Evolutionary conservation across 768 basidiomycete genomes (phyloP), one percentile per base, ranked within the genome.

Genomic region (Cystobasidiopsis lactophilus): DNA sequence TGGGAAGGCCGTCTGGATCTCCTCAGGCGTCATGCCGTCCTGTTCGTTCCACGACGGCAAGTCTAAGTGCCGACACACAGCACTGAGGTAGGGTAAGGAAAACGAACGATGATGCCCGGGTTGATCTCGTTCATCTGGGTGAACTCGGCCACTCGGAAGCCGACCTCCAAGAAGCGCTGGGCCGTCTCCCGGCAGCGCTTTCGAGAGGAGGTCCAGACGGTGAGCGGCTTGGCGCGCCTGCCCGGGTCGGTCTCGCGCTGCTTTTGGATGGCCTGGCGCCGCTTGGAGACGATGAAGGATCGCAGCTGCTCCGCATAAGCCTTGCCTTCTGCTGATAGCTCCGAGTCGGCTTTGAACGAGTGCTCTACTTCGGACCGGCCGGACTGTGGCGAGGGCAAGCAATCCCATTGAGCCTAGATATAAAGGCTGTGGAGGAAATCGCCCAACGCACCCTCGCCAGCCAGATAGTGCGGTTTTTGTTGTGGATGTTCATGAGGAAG

Each of bases 401-500:
- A n/a, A 24, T 29, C 19, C 16, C 39, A 14, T 3, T n/a, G 39
- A 27, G 38, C 53, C 35, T 40, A 47, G 43, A 24, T 13, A 44
- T 53, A n/a, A n/a, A n/a, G n/a, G n/a, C n/a, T n/a, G 21, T 19
- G 38, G 4, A 14, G 4, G 37, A 24, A 29, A 21, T 38, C 51
- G 50, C 19, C 37, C 3, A 7, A 66, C 82, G 56, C 63, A 93
- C 89, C 38, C 91, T 71, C 3, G 91, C 91, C 68, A 98, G 95
- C 67, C 89, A 96, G 57, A 98, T 98, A 44, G 80, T 86, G 21
- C 91, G 74, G 64, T 79, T 82, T 57, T 75, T 74, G 62, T 88
- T 95, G 68, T 98, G 91, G 45, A 98, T 95, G 66, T 98, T 98
- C 93, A 96, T 96, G 41, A 98, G 72, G 73, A 93, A 96, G 73